Base-by-base conservation (phyloP, 139 green algal species). In the Tetradesmus lagerheimii region DNA sequence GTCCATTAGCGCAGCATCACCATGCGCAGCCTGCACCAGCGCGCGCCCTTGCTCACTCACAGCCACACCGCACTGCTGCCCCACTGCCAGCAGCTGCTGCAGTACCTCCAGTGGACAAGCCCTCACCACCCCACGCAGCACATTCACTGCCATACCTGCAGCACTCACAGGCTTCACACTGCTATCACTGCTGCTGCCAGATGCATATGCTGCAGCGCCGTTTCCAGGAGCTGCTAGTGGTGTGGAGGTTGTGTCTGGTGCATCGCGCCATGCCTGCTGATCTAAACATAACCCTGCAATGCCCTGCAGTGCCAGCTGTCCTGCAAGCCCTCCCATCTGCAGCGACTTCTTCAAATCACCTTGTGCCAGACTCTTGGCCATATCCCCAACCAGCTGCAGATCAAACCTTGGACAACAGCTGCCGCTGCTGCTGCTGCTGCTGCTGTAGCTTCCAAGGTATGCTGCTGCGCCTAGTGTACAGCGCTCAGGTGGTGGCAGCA, bases 401-500 rank as follows among this genome's bases (percentile, higher is more conserved):
- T 93, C 91, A 20, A 76, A 89, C 1, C 35, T 41, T 8, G 66
- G 29, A n/a, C 50, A 66, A n/a, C 66, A 38, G 35, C 16, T 79
- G 15, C 66, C 37, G 35, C 16, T 79, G 15, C 35, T 39, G 45
- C 27, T 38, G 39, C 16, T 31, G 23, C 71, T 79, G 67, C 67
- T 78, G 67, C 67, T 78, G 71, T n/a, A 34, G 71, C 27, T 18
- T 2, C 35, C 45, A 29, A 92, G 75, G 76, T 92, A 94, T 62
- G 86, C 75, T 29, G 18, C 41, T 14, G 81, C 39, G 8, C 29
- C 34, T 8, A 89, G 84, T 31, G 91, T 86, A 89, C 91, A 94
- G 62, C 86, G 34, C 0, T 18, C 43, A 35, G 95, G 89, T 27
- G 91, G 89, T 57, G 94, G 94, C 91, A 96, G 92, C 90, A 96